Conservation (phyloP, 106 monocot species). For the Xerophyta viscosa region DNA sequence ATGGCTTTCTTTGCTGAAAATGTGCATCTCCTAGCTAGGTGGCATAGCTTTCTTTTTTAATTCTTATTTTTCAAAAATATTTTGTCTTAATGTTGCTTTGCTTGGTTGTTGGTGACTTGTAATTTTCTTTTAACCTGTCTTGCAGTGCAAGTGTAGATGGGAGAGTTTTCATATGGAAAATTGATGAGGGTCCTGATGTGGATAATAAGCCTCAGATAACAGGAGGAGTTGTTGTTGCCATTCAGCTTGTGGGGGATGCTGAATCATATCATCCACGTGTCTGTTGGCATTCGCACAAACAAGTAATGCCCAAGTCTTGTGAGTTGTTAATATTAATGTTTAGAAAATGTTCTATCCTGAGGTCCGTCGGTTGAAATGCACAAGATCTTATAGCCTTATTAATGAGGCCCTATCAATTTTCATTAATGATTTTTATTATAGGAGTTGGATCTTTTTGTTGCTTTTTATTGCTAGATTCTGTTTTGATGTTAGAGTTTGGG, state of each 20-base stretch:
- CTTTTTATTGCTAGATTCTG: too few relatives aligned
- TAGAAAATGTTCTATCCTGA: too few relatives aligned
- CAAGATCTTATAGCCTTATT: too few relatives aligned
- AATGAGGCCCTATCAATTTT: too few relatives aligned
- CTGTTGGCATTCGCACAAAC: conserved; percentile 98
- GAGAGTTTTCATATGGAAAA: conserved; percentile 87
- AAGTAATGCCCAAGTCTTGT: conserved; percentile 39
- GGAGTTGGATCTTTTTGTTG: not conserved
- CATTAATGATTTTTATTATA: too few relatives aligned
- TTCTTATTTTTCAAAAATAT: conserved; percentile 5
- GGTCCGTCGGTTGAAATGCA: too few relatives aligned
- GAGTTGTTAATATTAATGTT: not conserved
- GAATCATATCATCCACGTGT: conserved; percentile 80
- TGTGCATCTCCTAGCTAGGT: conserved; percentile 93
- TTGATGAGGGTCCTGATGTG: conserved; percentile 85
- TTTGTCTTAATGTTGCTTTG: not conserved
- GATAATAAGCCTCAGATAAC: conserved; percentile 75
- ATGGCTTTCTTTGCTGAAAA: conserved; percentile 99
- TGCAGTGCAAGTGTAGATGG: conserved; percentile 97
- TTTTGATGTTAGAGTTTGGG: too few relatives aligned
- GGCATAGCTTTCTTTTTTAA: conserved; percentile 4
- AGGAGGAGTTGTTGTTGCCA: conserved; percentile 65
- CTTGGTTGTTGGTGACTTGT: conserved; percentile 8
- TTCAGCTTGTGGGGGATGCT: conserved; percentile 63
- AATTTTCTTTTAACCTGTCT: conserved; percentile 2